Evolutionary conservation across 345 rosid genomes (phyloP), one percentile per base, ranked within the genome.

Genomic region (Rhodomyrtus tomentosa): DNA sequence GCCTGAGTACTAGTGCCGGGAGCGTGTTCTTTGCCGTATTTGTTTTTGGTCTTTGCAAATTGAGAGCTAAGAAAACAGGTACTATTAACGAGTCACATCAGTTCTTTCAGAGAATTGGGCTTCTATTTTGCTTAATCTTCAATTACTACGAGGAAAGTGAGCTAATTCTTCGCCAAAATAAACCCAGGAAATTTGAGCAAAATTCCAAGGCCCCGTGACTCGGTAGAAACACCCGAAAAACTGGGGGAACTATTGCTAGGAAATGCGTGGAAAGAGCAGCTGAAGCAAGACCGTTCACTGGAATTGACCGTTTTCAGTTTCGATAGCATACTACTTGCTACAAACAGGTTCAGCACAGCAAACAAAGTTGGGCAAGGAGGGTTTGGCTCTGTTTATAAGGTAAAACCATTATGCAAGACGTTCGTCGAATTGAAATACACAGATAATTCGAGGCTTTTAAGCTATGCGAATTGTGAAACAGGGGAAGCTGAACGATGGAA

Each of bases 401-500:
- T 81, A 52, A 82, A 40, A 15, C 25, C n/a, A 40, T 53, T 27
- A 3, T 14, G 8, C 27, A 21, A 7, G 32, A 51, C 10, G n/a
- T 48, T n/a, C n/a, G 10, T 25, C 14, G 1, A 21, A 40, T 50
- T 45, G 20, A 80, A 54, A 27, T 13, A 52, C 25, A 48, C 36
- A 5, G 6, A 79, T 49, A 1, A 18, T 55, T 62, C 20, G 18
- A 32, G 40, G n/a, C 52, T 53, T 27, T 1, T 40, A 91, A 90
- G 59, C 8, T 56, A 13, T 6, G 3, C 6, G 36, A 5, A 9
- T 22, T 72, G 21, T 22, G 5, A 38, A 38, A 38, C 87, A 94
- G 96, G 98, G 97, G 6, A 84, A 36, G 55, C 83, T 95, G 15
- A 42, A 74, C 0, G 83, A 85, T 87, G 93, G 94, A 36, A 84